These are phyloP conservation scores for Vigna nakashimae DNA, from an alignment of 306 rosid species.

Conservation along the genomic window DNA sequence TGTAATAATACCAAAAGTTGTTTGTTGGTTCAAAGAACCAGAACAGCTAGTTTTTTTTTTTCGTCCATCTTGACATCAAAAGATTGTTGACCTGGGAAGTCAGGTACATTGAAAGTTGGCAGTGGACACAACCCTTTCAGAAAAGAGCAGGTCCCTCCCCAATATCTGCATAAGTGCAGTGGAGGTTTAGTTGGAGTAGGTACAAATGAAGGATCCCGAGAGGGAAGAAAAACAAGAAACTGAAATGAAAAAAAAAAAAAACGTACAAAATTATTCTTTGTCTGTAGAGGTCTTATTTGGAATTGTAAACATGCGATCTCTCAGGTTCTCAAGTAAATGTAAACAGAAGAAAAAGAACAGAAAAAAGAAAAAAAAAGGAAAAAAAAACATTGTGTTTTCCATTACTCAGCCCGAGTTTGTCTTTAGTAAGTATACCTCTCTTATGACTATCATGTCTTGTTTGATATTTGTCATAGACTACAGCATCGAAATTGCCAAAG, in stretches of 20 bases:
- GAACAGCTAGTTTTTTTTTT: conserved; percentile 54
- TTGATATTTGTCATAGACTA: background rate
- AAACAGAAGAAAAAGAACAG: conserved; percentile 30
- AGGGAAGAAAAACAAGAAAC: conserved; percentile 26
- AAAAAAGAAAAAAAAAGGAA: conserved; percentile 19
- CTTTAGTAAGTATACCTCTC: conserved; percentile 7
- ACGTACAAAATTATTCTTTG: conserved; percentile 54
- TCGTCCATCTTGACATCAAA: conserved; percentile 34
- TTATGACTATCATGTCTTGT: conserved; percentile 11
- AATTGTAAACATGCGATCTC: conserved; percentile 86
- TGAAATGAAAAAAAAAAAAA: conserved; percentile 8
- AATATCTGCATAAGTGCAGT: conserved; percentile 70
- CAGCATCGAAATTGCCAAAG: background rate
- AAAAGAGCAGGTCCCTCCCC: conserved; percentile 54
- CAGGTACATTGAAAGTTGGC: conserved; percentile 82
- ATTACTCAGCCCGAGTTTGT: conserved; percentile 37
- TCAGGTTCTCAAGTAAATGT: conserved; percentile 64
- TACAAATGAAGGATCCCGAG: conserved; percentile 61
- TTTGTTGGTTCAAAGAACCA: conserved; percentile 75
- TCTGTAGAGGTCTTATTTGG: conserved; percentile 69
- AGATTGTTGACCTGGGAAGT: conserved; percentile 57
- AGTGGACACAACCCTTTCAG: conserved; percentile 62
- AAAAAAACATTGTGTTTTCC: conserved; percentile 34
- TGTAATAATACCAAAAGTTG: conserved; percentile 63
- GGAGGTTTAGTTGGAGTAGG: conserved; percentile 67